phyloP scores from a whole-genome alignment of 768 basidiomycete species.

The Macrocybe gigantea region DNA sequence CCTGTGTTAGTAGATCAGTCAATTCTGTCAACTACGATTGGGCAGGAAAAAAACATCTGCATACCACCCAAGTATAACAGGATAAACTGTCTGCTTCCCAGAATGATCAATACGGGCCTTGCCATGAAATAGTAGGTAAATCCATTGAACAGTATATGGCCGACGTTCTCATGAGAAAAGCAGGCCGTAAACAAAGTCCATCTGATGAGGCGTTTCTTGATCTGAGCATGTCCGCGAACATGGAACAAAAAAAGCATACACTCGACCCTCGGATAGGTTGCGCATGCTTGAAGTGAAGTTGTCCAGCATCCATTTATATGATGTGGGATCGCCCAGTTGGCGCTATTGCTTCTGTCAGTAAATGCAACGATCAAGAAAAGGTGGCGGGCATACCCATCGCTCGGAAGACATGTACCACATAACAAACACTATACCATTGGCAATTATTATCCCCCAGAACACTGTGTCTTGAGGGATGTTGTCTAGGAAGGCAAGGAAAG shows the following conservation, averaged over 20 bases:
- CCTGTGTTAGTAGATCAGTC: conserved; percentile 30
- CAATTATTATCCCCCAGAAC: conserved; percentile 57
- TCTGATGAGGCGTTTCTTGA: conserved; percentile 29
- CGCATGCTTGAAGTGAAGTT: conserved; percentile 61
- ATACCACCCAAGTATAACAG: conserved; percentile 68
- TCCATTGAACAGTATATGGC: conserved; percentile 71
- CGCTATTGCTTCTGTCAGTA: conserved; percentile 20
- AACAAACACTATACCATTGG: conserved; percentile 58
- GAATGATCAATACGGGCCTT: conserved; percentile 48
- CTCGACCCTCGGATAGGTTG: conserved; percentile 58
- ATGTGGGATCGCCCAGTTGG: conserved; percentile 29
- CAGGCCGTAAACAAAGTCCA: conserved; percentile 69
- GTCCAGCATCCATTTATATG: conserved; percentile 43
- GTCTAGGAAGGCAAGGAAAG: conserved; percentile 38
- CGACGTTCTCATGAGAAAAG: conserved; percentile 63
- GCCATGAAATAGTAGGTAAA: conserved; percentile 78
- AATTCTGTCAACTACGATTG: not conserved
- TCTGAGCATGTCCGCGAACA: not conserved
- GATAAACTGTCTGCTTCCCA: conserved; percentile 65
- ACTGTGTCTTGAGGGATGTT: conserved; percentile 45
- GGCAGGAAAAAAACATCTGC: conserved; percentile 12
- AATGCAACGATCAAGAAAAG: not conserved
- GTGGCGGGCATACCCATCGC: conserved; percentile 23
- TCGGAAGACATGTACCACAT: conserved; percentile 47
- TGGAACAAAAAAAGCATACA: conserved; percentile 33